Evolutionary conservation across 2,329 filamentous ascomycete genomes (phyloP), one percentile per base, ranked within the genome.

Genomic region (Penicillium capsulatum): DNA sequence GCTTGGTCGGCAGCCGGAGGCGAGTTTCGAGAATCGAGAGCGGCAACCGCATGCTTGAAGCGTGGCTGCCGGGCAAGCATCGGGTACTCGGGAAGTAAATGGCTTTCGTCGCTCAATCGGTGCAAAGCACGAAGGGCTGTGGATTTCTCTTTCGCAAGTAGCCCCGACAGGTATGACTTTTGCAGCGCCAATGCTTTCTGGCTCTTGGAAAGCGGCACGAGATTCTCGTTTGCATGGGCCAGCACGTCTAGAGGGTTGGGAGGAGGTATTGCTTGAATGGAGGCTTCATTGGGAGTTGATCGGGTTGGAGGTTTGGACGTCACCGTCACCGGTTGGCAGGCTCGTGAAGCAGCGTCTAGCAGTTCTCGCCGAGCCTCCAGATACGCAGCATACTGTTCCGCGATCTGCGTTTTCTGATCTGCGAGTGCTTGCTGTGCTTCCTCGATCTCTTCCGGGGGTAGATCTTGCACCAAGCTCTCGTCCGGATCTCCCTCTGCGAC

Each of bases 21-120:
- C 8, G 40, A 36, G 30, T 50, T 47, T 3, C 57, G 53, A 13
- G 53, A 49, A 19, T 47, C 54, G 11, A 59, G 50, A 7, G 58
- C 51, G 2, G 58, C 53, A 17, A 57, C 53, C 5, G 54, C 55
- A 29, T 64, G 55, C 34, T 64, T 63, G 50, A 64, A 64, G 26
- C 61, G 62, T 4, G 59, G 50, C 34, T 68, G 65, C 22, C 55
- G 58, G 14, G 59, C 54, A 5, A 61, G 48, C 16, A 65, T 53
- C 3, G 66, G 65, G 34, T 68, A 68, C 35, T 67, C 63, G 2
- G 65, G 63, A n/a, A 68, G 63, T 7, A 69, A 54, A 31, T 68
- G 66, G 34, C 65, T 68, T 42, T 69, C 66, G 26, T 68, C 64
- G 7, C 58, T 58, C n/a, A 69, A 43, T 10, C 65, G 63, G 39